Base-by-base conservation (phyloP, 2,329 filamentous ascomycete species). In the Bisporella sp. region DNA sequence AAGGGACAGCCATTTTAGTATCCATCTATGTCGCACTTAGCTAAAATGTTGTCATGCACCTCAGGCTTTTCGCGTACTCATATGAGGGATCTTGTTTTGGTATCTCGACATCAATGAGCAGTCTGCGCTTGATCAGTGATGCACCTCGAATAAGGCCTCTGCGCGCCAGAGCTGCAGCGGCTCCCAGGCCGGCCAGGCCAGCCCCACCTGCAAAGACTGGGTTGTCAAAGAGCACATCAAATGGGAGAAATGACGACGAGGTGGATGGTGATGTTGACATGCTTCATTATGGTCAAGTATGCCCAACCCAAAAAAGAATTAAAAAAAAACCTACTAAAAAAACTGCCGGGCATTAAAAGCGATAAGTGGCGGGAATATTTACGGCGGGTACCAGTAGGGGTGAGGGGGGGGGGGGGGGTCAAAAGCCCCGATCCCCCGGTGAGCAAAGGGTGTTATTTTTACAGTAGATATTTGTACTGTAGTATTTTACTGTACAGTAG, bases 101-200 rank as follows among this genome's bases (percentile, higher is more conserved):
- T 68, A 99, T 96, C 69, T 99, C 93, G 62, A 99, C 83, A 62
- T 96, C 90, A 61, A 97, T 89, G 31, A 99, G 82, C 71, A 99
- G 82, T 45, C 92, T 88, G 48, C 86, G 84, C 46, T 89, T 87
- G 52, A 96, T 71, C 50, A 95, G 76, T 41, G 79, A 78, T n/a
- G 85, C 83, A 49, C 82, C 82, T 61, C 82, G 75, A 53, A 91
- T 79, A 52, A 87, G 68, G 33, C 87, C 88, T 64, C 85, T 85
- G 56, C 93, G 89, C 31, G 84, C 88, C 59, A 95, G 81, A 9
- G 89, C 85, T 32, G 90, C 79, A 40, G 80, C 85, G 33, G 90
- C 89, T 56, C 90, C 93, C 47, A 99, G 77, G 31, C 87, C 88
- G 54, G 91, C 93, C 48, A 99, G 86, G 59, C 93, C 93, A 61